A percentile compares a stretch with the other conserved stretches of the same genome.
These are phyloP conservation scores for Acer campestre DNA, from an alignment of 345 rosid species.

Conservation along the genomic window DNA sequence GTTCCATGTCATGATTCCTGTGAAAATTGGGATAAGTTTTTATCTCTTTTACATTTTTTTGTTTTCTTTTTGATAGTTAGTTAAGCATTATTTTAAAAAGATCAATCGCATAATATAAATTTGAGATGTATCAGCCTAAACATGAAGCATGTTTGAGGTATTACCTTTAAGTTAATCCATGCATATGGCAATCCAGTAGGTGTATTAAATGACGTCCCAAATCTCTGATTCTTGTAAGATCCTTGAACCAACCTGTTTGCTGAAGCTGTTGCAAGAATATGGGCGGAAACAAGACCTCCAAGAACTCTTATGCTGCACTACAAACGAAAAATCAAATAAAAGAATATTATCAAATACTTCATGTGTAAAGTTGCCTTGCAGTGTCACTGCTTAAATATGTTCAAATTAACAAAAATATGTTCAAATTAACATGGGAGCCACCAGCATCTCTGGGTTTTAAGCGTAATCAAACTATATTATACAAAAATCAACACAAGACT, in stretches of 20 bases:
- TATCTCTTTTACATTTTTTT: background rate
- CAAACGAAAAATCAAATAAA: constrained; percentile 39
- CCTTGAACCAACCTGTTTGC: constrained; percentile 73
- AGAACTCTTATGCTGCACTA: constrained; percentile 98
- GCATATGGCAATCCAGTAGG: constrained; percentile 93
- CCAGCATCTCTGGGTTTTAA: constrained; percentile 13
- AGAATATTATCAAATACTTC: constrained; percentile 32
- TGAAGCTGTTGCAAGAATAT: constrained; percentile 94
- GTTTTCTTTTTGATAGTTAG: no score
- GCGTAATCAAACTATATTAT: background rate
- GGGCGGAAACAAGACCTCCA: constrained; percentile 99
- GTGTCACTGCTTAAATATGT: background rate
- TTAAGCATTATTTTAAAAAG: background rate
- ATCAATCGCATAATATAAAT: background rate
- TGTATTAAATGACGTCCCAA: constrained; percentile 87
- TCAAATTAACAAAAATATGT: constrained; percentile 1
- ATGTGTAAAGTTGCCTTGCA: constrained; percentile 4
- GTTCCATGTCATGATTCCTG: background rate
- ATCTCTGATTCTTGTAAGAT: constrained; percentile 78
- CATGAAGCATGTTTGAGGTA: constrained; percentile 12
- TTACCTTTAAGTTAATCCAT: constrained; percentile 96
- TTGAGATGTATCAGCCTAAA: background rate
- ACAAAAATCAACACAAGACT: constrained; percentile 2
- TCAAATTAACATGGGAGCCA: background rate
- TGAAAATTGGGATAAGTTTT: background rate